Percentiles rank a stretch among this genome's conserved stretches.
These are phyloP conservation scores for Myrica gale DNA, from an alignment of 306 rosid species.

Conservation along the genomic window DNA sequence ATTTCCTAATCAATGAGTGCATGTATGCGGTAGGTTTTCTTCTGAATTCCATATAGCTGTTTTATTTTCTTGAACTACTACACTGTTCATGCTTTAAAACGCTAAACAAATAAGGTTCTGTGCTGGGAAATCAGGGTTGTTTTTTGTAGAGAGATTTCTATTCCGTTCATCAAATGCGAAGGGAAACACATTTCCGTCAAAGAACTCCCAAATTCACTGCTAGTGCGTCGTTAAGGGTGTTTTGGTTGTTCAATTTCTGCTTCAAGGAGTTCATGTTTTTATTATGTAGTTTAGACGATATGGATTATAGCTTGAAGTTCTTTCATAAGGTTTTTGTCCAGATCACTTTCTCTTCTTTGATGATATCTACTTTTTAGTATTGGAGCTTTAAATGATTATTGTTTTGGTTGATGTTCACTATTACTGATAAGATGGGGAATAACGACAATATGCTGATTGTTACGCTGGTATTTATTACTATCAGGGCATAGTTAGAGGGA, in stretches of 20 bases:
- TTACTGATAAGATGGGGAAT: constrained; percentile 22
- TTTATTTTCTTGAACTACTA: constrained; percentile 8
- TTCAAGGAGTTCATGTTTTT: not conserved
- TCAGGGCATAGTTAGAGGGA: constrained; percentile 94
- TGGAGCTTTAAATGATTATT: not conserved
- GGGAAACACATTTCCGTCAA: too few relatives aligned
- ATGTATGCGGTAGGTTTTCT: constrained; percentile 84
- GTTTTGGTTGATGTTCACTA: not conserved
- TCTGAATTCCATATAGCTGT: constrained; percentile 14
- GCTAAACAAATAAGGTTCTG: not conserved
- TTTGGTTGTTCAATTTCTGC: not conserved
- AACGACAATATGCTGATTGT: constrained; percentile 22
- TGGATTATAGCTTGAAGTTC: not conserved
- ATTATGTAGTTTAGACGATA: not conserved
- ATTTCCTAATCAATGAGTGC: constrained; percentile 95
- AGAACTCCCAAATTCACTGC: too few relatives aligned
- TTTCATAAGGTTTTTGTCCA: not conserved
- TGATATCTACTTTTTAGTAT: not conserved
- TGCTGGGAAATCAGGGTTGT: not conserved
- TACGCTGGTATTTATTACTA: constrained; percentile 14
- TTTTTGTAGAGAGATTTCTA: constrained; percentile 1
- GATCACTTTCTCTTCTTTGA: not conserved
- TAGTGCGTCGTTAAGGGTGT: not conserved
- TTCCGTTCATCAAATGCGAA: not conserved
- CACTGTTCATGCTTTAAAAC: not conserved